Base-by-base conservation (phyloP, 257 asterid genomes). In the Cruciata laevipes region DNA sequence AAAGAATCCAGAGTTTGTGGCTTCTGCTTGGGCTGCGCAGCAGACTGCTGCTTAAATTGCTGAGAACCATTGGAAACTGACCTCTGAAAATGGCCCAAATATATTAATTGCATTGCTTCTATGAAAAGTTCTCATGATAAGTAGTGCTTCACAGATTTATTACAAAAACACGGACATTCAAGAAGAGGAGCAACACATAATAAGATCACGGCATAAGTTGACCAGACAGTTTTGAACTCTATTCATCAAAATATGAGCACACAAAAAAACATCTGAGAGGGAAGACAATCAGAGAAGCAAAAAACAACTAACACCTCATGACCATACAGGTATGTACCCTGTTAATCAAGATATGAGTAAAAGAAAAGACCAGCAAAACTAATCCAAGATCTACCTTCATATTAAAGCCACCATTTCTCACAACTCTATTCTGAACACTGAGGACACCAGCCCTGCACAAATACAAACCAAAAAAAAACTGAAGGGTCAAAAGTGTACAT, bases 1-100 rank as follows among this genome's bases (percentile, higher is more conserved):
- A 77, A 85, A 12, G 98, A 87, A 80, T 92, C 98, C 30, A 92
- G 65, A 0, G 98, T 92, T 68, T 85, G 93, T 65, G 97, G 75
- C 77, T 78, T 82, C 81, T 77, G 95, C 81, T 83, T 85, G 40
- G 75, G 55, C 35, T 53, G 74, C 47, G 33, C 70, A 66, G 76
- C 78, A 14, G 63, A 74, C 68, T 71, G 85, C 61, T 73, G 85
- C 72, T 78, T 72, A 32, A 72, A 77, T 71, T 82, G 85, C 91
- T 82, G 89, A 82, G 49, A 37, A 69, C 71, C 62, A 62, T 40
- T 37, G 11, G 31, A 49, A 67, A 53, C 63, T 7, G 59, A 13
- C 53, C 20, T 52, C 61, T 53, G 71, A 53, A 53, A 40, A 33
- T 6, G 1, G n/a, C 9, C 21, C 63, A 67, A 53, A n/a, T n/a